Conservation (phyloP, 768 basidiomycete genomes). For the Multifurca ochricompacta region DNA sequence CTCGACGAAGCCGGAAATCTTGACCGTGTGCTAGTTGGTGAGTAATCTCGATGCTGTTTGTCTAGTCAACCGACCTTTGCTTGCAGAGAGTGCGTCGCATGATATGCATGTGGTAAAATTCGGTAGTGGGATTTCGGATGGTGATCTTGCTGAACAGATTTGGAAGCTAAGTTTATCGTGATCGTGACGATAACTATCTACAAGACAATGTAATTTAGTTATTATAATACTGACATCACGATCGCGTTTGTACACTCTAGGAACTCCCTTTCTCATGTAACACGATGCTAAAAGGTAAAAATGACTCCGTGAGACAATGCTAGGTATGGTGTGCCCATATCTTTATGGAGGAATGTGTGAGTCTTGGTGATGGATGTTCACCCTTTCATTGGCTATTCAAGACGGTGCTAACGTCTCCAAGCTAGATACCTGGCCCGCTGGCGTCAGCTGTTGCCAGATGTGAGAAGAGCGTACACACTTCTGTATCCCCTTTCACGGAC, state of each 20-base stretch:
- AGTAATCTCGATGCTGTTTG: constrained; percentile 26
- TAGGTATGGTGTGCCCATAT: not conserved
- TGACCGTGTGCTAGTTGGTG: constrained; percentile 62
- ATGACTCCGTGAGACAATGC: not conserved
- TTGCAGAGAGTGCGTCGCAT: constrained; percentile 22
- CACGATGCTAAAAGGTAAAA: not conserved
- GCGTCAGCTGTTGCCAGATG: not conserved
- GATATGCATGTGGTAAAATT: constrained; percentile 17
- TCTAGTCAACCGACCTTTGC: not conserved
- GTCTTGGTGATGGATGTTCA: not conserved
- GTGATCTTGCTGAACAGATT: constrained; percentile 6
- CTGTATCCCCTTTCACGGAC: constrained; percentile 45
- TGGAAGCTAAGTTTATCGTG: constrained; percentile 15
- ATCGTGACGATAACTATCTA: not conserved
- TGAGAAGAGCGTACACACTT: constrained; percentile 2
- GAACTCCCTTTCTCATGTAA: constrained; percentile 1
- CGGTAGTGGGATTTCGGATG: not conserved
- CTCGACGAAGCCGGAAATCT: constrained; percentile 43
- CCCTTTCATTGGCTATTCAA: not conserved
- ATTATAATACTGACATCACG: not conserved
- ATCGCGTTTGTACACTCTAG: not conserved
- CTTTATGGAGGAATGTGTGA: not conserved
- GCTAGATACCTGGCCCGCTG: not conserved
- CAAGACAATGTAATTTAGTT: not conserved
- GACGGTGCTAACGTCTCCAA: not conserved